Percentiles rank a stretch among this genome's conserved stretches.
Conservation (phyloP, 805 yeast species). For the Metschnikowia corniflorae region DNA sequence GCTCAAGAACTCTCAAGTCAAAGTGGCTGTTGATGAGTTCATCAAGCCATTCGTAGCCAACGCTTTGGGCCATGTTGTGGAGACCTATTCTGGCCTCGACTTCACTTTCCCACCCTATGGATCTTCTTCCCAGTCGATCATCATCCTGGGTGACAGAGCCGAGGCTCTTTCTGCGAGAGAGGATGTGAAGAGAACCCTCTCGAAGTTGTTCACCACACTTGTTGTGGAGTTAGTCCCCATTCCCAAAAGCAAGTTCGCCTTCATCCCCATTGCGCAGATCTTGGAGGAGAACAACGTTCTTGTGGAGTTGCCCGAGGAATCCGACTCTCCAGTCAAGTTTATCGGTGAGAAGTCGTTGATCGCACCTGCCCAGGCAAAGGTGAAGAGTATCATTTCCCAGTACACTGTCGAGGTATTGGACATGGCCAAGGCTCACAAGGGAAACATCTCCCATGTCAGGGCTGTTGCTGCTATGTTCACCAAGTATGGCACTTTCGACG, state of each 20-base stretch:
- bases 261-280: slow-evolving; percentile 55
- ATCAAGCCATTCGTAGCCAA: slow-evolving; percentile 28
- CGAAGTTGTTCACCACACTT: slow-evolving; percentile 42
- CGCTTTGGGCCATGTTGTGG: slow-evolving; percentile 25
- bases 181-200: slow-evolving; percentile 44
- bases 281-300: slow-evolving; percentile 53
- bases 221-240: slow-evolving; percentile 55
- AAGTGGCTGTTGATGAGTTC: slow-evolving; percentile 41
- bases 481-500: slow-evolving; percentile 45
- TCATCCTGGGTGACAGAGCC: slow-evolving; percentile 70
- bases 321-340: slow-evolving; percentile 52
- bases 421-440: slow-evolving; percentile 86
- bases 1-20: slow-evolving; percentile 54
- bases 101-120: slow-evolving; percentile 35
- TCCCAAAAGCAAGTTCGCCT: slow-evolving; percentile 67
- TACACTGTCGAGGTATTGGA: slow-evolving; percentile 67
- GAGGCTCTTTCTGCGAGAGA: slow-evolving; percentile 54
- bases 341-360: slow-evolving; percentile 59
- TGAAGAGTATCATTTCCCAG: slow-evolving; percentile 57
- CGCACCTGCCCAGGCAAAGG: slow-evolving; percentile 56
- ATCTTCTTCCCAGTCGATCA: slow-evolving; percentile 37
- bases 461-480: slow-evolving; percentile 66
- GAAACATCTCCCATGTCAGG: slow-evolving; percentile 70
- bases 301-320: slow-evolving; percentile 51
- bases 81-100: slow-evolving; percentile 26